A percentile compares a stretch with the other conserved stretches of the same genome.
phyloP scores from a whole-genome alignment of 495 filamentous ascomycete genomes.

The Talaromyces adpressus region DNA sequence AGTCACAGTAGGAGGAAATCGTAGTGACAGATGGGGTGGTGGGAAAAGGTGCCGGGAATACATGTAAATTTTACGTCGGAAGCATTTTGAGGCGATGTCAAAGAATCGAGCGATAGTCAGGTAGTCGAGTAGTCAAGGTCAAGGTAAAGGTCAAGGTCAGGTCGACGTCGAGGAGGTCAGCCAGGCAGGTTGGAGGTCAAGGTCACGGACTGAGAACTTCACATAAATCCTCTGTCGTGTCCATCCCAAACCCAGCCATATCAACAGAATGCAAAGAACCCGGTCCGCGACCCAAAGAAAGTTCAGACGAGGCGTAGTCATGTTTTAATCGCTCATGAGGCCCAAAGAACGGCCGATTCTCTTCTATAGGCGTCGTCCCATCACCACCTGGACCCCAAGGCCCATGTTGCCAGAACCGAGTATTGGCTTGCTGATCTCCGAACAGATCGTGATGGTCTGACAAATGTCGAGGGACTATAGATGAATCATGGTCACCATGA shows the following conservation, averaged over 20 bases:
- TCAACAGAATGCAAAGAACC: slow-evolving; percentile 42
- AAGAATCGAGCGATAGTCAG: no score
- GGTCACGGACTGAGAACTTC: slow-evolving; percentile 33
- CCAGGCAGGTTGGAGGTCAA: background rate
- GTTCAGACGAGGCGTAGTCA: slow-evolving; percentile 44
- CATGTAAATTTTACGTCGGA: background rate
- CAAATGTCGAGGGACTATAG: slow-evolving; percentile 10
- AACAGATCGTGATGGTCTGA: slow-evolving; percentile 41
- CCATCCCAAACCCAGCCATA: slow-evolving; percentile 42
- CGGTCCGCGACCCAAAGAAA: slow-evolving; percentile 38
- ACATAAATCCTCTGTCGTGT: slow-evolving; percentile 32
- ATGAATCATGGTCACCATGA: slow-evolving; percentile 28
- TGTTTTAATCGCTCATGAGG: slow-evolving; percentile 43
- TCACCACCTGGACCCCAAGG: slow-evolving; percentile 38
- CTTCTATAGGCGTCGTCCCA: slow-evolving; percentile 43
- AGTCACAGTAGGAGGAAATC: slow-evolving; percentile 3
- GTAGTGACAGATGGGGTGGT: background rate
- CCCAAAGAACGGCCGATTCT: slow-evolving; percentile 41
- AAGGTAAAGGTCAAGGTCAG: no score
- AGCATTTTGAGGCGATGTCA: background rate
- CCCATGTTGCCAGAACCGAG: slow-evolving; percentile 42
- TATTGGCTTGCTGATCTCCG: slow-evolving; percentile 43
- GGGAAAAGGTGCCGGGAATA: background rate
- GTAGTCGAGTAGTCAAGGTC: background rate
- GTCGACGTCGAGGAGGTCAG: background rate